Conservation (phyloP, 495 filamentous ascomycete species). For the Aspergillus heteromorphus region DNA sequence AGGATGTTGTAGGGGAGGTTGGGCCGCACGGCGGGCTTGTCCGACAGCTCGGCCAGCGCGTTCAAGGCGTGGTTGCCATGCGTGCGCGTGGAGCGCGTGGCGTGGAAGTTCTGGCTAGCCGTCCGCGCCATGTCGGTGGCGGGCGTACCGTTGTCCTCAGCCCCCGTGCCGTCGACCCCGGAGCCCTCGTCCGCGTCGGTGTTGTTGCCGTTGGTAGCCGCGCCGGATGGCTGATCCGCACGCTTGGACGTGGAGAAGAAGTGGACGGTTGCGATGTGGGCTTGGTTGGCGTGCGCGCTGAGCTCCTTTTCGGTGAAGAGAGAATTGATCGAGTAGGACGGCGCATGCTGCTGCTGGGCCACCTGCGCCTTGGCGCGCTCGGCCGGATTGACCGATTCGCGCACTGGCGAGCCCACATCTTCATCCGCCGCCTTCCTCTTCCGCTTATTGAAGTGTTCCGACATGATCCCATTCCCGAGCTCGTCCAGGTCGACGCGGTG, state of each 20-base stretch:
- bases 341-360: conserved; percentile 36
- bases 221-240: conserved; percentile 37
- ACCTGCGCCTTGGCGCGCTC: conserved; percentile 38
- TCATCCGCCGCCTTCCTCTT: conserved; percentile 72
- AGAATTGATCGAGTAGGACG: conserved; percentile 75
- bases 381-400: conserved; percentile 43
- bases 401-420: conserved; percentile 66
- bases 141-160: conserved; percentile 50
- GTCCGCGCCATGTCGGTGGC: conserved; percentile 67
- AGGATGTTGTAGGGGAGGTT: conserved; percentile 58
- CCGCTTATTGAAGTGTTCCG: conserved; percentile 58
- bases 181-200: conserved; percentile 43
- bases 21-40: conserved; percentile 57
- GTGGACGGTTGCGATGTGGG: conserved; percentile 61
- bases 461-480: conserved; percentile 55
- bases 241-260: conserved; percentile 49
- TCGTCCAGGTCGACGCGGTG: conserved; percentile 78
- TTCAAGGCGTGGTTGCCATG: conserved; percentile 51
- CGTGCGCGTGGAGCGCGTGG: conserved; percentile 64
- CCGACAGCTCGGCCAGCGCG: conserved; percentile 58
- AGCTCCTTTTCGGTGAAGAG: conserved; percentile 95
- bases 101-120: conserved; percentile 58
- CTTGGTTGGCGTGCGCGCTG: conserved; percentile 63
- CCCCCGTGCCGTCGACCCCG: conserved; percentile 37
- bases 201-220: conserved; percentile 40